Evolutionary conservation across 1,139 yeast species (phyloP).

Genomic region (Lodderomyces pseudojiufengensis): DNA sequence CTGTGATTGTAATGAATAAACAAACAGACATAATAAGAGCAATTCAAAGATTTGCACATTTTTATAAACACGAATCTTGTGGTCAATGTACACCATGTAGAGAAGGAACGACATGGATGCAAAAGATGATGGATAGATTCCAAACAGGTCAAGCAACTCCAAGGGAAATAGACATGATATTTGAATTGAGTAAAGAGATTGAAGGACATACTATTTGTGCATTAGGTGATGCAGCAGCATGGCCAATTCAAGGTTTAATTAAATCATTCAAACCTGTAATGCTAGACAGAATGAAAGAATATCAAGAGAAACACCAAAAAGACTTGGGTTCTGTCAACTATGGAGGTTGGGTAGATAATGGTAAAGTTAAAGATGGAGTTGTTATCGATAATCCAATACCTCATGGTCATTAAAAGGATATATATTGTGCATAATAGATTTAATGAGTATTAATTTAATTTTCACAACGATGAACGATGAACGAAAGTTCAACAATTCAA

Average conservation of each 20-base stretch:
- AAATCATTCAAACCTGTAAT: slow-evolving; percentile 78
- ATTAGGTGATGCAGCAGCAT: slow-evolving; percentile 87
- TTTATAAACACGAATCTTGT: slow-evolving; percentile 88
- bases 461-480: no score
- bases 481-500: no score
- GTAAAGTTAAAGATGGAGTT: slow-evolving; percentile 60
- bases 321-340: slow-evolving; percentile 41
- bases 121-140: slow-evolving; percentile 80
- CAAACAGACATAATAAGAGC: slow-evolving; percentile 80
- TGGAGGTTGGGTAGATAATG: slow-evolving; percentile 78
- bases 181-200: slow-evolving; percentile 76
- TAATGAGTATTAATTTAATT: no score
- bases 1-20: slow-evolving; percentile 86
- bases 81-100: slow-evolving; percentile 95
- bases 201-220: slow-evolving; percentile 93
- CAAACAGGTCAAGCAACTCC: slow-evolving; percentile 72
- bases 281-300: slow-evolving; percentile 63
- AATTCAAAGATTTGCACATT: slow-evolving; percentile 76
- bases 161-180: slow-evolving; percentile 77
- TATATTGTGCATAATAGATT: no score
- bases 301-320: slow-evolving; percentile 28
- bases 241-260: slow-evolving; percentile 88
- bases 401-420: slow-evolving; percentile 36
- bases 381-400: slow-evolving; percentile 63
- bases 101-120: slow-evolving; percentile 87